Conservation (phyloP, 164 flowering plant genomes). For the Kingdonia uniflora region DNA sequence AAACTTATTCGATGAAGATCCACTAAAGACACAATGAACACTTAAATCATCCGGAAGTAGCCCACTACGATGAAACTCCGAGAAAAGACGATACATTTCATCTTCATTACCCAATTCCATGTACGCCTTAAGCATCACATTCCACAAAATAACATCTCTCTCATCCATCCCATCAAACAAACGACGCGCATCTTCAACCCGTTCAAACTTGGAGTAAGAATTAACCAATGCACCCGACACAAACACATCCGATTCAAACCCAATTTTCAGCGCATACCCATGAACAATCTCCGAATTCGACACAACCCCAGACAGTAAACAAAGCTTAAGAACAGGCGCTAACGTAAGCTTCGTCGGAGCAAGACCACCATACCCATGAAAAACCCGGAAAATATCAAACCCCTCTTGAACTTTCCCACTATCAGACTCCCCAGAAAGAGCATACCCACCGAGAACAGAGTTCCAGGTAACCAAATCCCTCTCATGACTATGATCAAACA, state of each 20-base stretch:
- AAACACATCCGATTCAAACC: no score
- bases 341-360: conserved; percentile 24
- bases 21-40: conserved; percentile 23
- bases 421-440: conserved; percentile 14
- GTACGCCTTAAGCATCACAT: no score
- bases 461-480: conserved; percentile 45
- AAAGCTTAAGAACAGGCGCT: conserved; percentile 40
- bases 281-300: conserved; percentile 34
- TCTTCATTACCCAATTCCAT: no score
- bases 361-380: conserved; percentile 11
- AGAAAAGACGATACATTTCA: conserved; percentile 26
- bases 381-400: conserved; percentile 20
- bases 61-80: conserved; percentile 33
- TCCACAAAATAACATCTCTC: no score
- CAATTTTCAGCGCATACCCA: no score
- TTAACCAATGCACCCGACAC: no score
- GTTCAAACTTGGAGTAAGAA: no score
- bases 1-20: conserved; percentile 12
- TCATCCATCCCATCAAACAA: no score
- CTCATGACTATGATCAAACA: conserved; percentile 32
- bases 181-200: no score
- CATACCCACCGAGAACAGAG: conserved; percentile 39
- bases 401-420: conserved; percentile 19
- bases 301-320: conserved; percentile 19
- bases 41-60: conserved; percentile 27